phyloP scores from a whole-genome alignment of 2,329 filamentous ascomycete species.

The Cordyceps cicadae region DNA sequence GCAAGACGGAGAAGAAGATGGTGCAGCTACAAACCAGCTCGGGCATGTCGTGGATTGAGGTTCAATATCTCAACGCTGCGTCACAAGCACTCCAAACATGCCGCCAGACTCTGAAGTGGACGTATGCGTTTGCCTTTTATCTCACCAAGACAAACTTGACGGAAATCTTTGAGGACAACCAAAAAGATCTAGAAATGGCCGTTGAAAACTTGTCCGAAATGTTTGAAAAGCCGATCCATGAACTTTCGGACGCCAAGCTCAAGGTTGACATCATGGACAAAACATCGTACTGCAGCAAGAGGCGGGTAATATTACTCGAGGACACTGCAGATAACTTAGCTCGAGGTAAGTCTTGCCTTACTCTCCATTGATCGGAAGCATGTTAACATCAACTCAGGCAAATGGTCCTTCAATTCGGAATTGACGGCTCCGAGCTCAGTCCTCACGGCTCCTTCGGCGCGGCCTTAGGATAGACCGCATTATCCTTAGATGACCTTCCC shows the following conservation, averaged over 20 bases:
- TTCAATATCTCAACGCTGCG: constrained; percentile 90
- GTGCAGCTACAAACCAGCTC: constrained; percentile 87
- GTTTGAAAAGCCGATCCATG: constrained; percentile 94
- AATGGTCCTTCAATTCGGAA: constrained; percentile 36
- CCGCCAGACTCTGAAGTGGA: constrained; percentile 98
- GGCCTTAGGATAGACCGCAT: neutral
- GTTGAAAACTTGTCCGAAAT: constrained; percentile 97
- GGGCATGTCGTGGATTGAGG: constrained; percentile 98
- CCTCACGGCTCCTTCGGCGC: neutral
- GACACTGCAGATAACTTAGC: constrained; percentile 91
- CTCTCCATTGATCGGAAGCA: neutral
- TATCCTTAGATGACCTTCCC: too few relatives aligned
- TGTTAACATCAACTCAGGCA: constrained; percentile 24
- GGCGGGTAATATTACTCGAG: constrained; percentile 78
- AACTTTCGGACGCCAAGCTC: constrained; percentile 76
- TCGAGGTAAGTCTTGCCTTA: constrained; percentile 48
- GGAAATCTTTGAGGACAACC: constrained; percentile 97
- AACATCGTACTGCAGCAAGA: constrained; percentile 91
- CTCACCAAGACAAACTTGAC: constrained; percentile 92
- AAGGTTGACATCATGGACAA: constrained; percentile 99
- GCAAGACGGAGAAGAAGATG: constrained; percentile 99
- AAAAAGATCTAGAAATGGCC: constrained; percentile 94
- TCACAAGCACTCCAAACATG: constrained; percentile 92
- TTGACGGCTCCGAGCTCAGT: constrained; percentile 18
- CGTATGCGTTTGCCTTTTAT: constrained; percentile 97